Evolutionary conservation across 441 rosid species (phyloP).

Genomic region (Breynia disticha): DNA sequence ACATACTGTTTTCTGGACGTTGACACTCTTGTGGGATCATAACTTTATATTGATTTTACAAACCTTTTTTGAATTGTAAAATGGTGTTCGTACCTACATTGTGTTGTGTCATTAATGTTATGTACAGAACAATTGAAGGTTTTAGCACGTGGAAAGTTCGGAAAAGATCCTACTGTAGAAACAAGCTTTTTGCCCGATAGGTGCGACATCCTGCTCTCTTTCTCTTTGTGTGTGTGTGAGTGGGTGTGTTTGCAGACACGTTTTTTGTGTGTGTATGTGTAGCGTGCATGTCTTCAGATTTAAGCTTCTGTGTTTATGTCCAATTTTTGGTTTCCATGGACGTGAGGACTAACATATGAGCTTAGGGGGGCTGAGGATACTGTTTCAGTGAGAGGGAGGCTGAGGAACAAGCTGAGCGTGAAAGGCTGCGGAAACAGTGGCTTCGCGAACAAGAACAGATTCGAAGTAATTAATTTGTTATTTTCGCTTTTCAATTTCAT

Average conservation of each 20-base stretch:
- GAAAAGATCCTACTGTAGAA: slow-evolving; percentile 94
- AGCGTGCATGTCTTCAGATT: background rate
- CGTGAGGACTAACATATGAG: slow-evolving; percentile 33
- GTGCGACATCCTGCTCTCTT: slow-evolving; percentile 29
- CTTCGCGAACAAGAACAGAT: slow-evolving; percentile 73
- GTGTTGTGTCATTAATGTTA: background rate
- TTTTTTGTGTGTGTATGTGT: slow-evolving; percentile 3
- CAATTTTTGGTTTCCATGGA: slow-evolving; percentile 5
- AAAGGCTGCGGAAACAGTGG: slow-evolving; percentile 90
- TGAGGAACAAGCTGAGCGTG: slow-evolving; percentile 96
- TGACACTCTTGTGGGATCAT: too few species aligned
- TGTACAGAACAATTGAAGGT: slow-evolving; percentile 34
- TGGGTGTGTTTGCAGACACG: background rate
- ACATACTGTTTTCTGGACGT: too few species aligned
- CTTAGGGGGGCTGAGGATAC: slow-evolving; percentile 72
- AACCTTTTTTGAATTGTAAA: background rate
- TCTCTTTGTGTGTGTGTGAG: slow-evolving; percentile 1
- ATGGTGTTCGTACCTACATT: background rate
- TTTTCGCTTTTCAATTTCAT: background rate
- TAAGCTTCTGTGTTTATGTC: background rate
- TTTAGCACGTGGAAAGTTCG: slow-evolving; percentile 48
- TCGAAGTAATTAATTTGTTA: slow-evolving; percentile 40
- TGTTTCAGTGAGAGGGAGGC: slow-evolving; percentile 98
- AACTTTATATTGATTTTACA: too few species aligned
- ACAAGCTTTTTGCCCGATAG: slow-evolving; percentile 97